Evolutionary conservation across 805 yeast genomes (phyloP), one percentile per base, ranked within the genome.

Genomic region (Cyberlindnera saturnus): DNA sequence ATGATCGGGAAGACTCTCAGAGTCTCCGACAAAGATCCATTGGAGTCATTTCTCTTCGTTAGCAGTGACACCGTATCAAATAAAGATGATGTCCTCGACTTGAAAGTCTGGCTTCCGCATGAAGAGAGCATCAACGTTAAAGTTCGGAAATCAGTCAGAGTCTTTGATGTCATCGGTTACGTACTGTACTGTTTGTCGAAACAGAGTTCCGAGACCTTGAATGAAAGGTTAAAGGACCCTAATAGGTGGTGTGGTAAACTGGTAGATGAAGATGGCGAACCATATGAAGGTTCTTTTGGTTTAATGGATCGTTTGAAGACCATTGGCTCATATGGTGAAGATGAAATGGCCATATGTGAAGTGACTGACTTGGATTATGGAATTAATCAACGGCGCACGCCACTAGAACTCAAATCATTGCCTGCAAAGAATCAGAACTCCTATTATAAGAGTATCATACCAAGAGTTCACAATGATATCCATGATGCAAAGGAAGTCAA

Each of bases 181-280:
- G 64, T 75, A 0, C 52, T 81, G n/a, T 61, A 62, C 32, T 55
- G 45, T 3, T 28, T 47, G 3, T 38, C 44, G 2, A 37, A 45
- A 6, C 8, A 17, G 6, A 31, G 1, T 50, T 47, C 9, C 8
- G 50, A 1, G 9, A 45, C 3, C 23, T 32, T 3, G 41, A 42
- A 4, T 29, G 32, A 1, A 20, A 32, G 5, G 9, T 15, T 46
- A 3, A 44, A 34, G 30, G 77, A 83, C 47, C 85, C 90, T 0
- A 82, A 84, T 53, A 62, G 64, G 46, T 88, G 95, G 93, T 72
- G 82, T 42, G 57, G 91, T 30, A 85, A 85, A 44, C 70, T 91
- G 18, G 89, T 85, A 1, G 99, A 93, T 60, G 98, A 91, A 40
- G 97, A 90, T 59, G 91, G 91, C 7, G 96, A 95, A 40, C 82